Base-by-base conservation (phyloP, 2,329 filamentous ascomycete species). In the Thermoascus crustaceus region DNA sequence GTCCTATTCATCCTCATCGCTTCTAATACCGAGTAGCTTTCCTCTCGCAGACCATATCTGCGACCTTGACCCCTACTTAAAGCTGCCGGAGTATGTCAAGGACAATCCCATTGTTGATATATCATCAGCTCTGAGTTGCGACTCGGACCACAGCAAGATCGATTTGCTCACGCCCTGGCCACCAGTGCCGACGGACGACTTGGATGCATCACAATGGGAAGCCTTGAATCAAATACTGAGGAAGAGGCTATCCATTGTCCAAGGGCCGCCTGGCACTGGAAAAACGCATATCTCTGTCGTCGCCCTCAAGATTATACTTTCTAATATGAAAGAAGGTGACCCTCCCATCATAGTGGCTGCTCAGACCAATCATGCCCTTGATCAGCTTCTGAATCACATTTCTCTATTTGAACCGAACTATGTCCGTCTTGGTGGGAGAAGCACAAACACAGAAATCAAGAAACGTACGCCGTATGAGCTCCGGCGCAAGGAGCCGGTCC, bases 341-440 rank as follows among this genome's bases (percentile, higher is more conserved):
- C 72, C 78, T 6, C 84, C 84, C 0, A 78, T 95, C 19, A 70
- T 94, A 13, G 69, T 94, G 3, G 75, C 86, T 0, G 86, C 85
- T 5, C 86, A 94, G 49, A 95, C 87, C 0, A 95, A 95, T 40
- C 86, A 94, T 57, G 87, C 87, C 0, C 64, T 94, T 0, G 87
- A 95, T 47, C 87, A 94, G 52, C 67, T 95, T 0, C 66, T 94
- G 0, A 62, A 65, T 1, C 75, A 80, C 36, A 68, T 86, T 10
- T 66, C 76, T 1, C 52, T 64, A 4, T 82, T 81, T 45, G 78
- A 82, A 46, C 57, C 63, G 0, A 70, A 75, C 1, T 78, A 87
- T 38, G 63, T 81, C 32, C 73, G 80, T 6, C 60, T 85, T 7
- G 86, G 86, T 26, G 78, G 80, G 2, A 73, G 82, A 19, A 84